A percentile compares a stretch with the other conserved stretches of the same genome.
These are phyloP conservation scores for Corymbia maculata DNA, from an alignment of 345 rosid genomes.

Conservation along the genomic window DNA sequence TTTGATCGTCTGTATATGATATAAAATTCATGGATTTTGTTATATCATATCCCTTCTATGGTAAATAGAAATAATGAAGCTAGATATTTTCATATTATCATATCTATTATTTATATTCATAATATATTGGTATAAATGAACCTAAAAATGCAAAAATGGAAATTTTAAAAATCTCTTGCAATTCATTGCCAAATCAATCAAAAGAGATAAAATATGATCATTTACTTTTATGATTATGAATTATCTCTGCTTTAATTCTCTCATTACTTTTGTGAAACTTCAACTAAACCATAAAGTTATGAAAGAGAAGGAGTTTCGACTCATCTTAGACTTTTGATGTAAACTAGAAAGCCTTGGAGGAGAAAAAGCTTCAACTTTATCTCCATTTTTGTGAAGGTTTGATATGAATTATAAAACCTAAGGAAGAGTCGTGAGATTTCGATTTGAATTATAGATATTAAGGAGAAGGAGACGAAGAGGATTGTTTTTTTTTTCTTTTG, in stretches of 20 bases:
- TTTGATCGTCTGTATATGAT: too few relatives aligned
- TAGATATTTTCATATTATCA: too few relatives aligned
- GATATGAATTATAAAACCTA: neutral
- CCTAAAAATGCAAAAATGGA: neutral
- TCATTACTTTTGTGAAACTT: neutral
- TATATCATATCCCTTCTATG: neutral
- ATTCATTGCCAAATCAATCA: neutral
- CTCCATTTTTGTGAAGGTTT: neutral
- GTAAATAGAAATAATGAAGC: neutral
- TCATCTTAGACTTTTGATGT: neutral
- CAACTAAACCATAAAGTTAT: too few relatives aligned
- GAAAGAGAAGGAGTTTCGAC: rapidly evolving
- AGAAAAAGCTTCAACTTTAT: too few relatives aligned
- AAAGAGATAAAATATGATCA: neutral
- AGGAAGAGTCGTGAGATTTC: neutral
- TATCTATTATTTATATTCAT: too few relatives aligned
- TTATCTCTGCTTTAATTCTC: neutral
- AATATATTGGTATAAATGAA: too few relatives aligned
- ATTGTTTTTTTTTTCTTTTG: neutral
- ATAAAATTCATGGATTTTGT: too few relatives aligned
- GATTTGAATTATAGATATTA: neutral
- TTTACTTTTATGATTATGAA: too few relatives aligned
- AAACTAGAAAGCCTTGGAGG: neutral
- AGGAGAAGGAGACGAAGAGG: neutral
- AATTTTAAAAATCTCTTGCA: neutral